Evolutionary conservation across 2,329 filamentous ascomycete genomes (phyloP), one percentile per base, ranked within the genome.

Genomic region (Penicillium sp.): DNA sequence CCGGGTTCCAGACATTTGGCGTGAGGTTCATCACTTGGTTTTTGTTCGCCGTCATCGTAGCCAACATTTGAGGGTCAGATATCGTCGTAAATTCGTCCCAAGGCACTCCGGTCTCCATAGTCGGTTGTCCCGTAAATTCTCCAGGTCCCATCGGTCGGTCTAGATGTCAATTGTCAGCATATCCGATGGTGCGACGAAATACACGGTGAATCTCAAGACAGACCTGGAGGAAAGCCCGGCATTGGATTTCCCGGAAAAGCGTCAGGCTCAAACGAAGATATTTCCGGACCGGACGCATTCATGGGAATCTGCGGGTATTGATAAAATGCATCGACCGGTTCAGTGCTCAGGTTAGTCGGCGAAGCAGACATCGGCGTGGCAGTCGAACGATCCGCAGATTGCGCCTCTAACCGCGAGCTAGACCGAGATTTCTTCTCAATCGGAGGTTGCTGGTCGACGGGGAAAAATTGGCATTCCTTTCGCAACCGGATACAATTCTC

Each of bases 401-500:
- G 61, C 3, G 61, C 57, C 29, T 74, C 73, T 13, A 62, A 44
- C 37, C 71, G 72, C 7, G 66, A 66, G 22, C 48, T 62, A 14
- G 66, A 59, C 18, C 69, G 67, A 27, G 67, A 55, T 44, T 69
- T 69, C 51, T 69, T 70, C 40, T 71, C 68, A 26, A 71, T 59
- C 7, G 74, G 72, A 16, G 76, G 77, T 50, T 79, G 75, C 59
- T 88, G 85, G 48, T 95, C 88, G 14, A 95, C 89, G 0, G 89
- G 85, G 53, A 82, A 85, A 66, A 94, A 96, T 59, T 84, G 86
- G 66, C 90, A 96, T 49, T 95, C 87, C 58, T 94, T 95, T 65
- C 93, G 93, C 58, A 96, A 70, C 31, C 88, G 80, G 55, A 95
- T 94, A 66, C 90, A 96, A 68, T 94, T 95, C 48, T 84, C 79